Conservation (phyloP, 257 asterid genomes). For the Coffea eugenioides region DNA sequence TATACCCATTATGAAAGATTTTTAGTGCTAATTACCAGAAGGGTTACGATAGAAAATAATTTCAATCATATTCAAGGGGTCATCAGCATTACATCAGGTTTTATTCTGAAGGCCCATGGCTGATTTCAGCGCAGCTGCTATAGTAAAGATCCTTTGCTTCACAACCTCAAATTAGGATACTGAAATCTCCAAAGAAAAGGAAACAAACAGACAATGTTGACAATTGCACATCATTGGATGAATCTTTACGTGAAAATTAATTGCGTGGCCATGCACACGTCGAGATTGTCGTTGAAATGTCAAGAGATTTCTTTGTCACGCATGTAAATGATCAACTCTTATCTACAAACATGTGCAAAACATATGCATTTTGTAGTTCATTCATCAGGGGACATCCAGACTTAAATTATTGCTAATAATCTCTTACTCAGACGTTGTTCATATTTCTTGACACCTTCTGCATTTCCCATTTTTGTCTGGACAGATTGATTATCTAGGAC, state of each 20-base stretch:
- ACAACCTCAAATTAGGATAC: conserved; percentile 12
- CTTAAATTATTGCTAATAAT: background rate
- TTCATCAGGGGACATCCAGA: background rate
- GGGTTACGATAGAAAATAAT: background rate
- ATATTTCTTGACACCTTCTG: background rate
- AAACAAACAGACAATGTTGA: background rate
- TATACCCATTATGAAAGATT: background rate
- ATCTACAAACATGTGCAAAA: background rate
- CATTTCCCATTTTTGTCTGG: background rate
- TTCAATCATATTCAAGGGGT: background rate
- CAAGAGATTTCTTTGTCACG: background rate
- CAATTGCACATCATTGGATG: background rate
- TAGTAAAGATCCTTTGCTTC: conserved; percentile 11
- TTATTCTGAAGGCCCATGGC: background rate
- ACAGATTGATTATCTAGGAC: background rate
- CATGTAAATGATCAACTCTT: background rate
- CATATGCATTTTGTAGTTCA: background rate
- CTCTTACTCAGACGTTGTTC: background rate
- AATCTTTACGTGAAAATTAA: background rate
- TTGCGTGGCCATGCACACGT: conserved; percentile 3
- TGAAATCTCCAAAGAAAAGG: background rate
- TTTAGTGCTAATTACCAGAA: background rate
- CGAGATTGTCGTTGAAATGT: background rate
- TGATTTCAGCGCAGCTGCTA: background rate
- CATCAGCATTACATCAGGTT: background rate